Evolutionary conservation across 495 filamentous ascomycete species (phyloP).

Genomic region (Halenospora varia): DNA sequence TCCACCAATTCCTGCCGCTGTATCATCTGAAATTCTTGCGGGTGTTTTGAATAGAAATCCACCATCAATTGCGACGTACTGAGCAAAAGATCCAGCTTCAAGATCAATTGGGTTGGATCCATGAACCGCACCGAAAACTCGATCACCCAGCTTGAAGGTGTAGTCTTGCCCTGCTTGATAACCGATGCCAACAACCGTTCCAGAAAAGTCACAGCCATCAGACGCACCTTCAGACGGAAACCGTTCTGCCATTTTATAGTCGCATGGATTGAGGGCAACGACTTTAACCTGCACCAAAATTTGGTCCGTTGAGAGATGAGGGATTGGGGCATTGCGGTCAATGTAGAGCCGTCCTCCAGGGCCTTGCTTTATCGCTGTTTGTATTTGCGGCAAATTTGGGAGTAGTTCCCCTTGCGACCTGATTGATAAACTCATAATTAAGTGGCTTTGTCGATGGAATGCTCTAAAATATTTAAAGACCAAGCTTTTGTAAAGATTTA

Average conservation of each 20-base stretch:
- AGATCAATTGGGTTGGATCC: slow-evolving; percentile 39
- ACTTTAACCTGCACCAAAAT: slow-evolving; percentile 36
- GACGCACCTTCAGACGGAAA: slow-evolving; percentile 29
- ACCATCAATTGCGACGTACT: slow-evolving; percentile 37
- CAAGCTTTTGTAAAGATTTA: no score
- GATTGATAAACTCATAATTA: no score
- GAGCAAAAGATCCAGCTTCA: slow-evolving; percentile 46
- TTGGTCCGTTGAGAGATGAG: slow-evolving; percentile 13
- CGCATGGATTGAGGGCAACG: slow-evolving; percentile 42
- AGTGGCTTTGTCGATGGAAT: no score
- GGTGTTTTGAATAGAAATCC: slow-evolving; percentile 41
- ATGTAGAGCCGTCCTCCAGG: neutral
- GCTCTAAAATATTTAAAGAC: no score
- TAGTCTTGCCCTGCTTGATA: slow-evolving; percentile 20
- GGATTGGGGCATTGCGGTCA: no score
- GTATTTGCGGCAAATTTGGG: neutral
- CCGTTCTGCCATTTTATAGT: slow-evolving; percentile 29
- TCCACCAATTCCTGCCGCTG: slow-evolving; percentile 48
- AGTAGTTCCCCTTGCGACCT: no score
- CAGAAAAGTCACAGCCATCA: slow-evolving; percentile 40
- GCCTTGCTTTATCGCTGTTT: neutral
- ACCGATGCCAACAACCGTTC: slow-evolving; percentile 35
- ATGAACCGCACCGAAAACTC: slow-evolving; percentile 33
- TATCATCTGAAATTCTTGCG: slow-evolving; percentile 35
- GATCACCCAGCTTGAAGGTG: slow-evolving; percentile 38